Percentiles rank a stretch among this genome's conserved stretches.
Evolutionary conservation across 1,284 basidiomycete species (phyloP).

Genomic region (Trichosporon ovoides): DNA sequence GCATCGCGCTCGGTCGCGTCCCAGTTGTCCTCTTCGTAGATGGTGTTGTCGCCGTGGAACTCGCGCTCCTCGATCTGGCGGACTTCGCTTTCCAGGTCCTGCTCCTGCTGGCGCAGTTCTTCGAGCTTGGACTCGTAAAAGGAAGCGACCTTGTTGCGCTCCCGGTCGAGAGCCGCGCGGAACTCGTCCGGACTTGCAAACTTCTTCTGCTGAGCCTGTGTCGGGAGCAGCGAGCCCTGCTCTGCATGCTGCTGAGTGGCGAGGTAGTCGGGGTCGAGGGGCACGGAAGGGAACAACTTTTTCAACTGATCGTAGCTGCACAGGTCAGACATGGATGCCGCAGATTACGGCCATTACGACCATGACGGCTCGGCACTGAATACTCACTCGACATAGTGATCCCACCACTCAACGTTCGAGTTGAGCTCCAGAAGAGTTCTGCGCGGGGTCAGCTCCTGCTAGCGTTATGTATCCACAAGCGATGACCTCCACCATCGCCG

Average conservation of each 20-base stretch:
- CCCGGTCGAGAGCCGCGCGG: constrained; percentile 68
- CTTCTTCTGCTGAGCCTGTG: constrained; percentile 50
- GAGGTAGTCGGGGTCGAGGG: constrained; percentile 44
- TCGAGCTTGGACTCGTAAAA: constrained; percentile 78
- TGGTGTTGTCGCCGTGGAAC: constrained; percentile 50
- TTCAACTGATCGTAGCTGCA: constrained; percentile 76
- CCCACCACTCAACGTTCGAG: constrained; percentile 89
- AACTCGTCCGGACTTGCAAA: constrained; percentile 58
- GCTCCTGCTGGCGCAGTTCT: constrained; percentile 63
- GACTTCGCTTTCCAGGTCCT: constrained; percentile 63
- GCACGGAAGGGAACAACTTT: constrained; percentile 55
- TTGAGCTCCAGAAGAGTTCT: constrained; percentile 82
- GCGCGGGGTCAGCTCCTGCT: constrained; percentile 4
- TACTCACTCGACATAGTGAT: constrained; percentile 68
- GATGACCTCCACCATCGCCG: neutral
- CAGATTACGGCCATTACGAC: neutral
- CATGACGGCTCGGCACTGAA: neutral
- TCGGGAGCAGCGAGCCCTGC: constrained; percentile 44
- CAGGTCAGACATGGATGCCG: constrained; percentile 3
- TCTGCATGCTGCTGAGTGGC: constrained; percentile 64
- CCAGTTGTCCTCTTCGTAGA: constrained; percentile 53
- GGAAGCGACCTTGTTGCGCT: constrained; percentile 71
- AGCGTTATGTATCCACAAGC: neutral
- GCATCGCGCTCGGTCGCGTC: constrained; percentile 54
- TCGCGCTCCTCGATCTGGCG: constrained; percentile 63